Evolutionary conservation across 2,329 filamentous ascomycete genomes (phyloP).

Genomic region (Apiospora rasikravindrae): DNA sequence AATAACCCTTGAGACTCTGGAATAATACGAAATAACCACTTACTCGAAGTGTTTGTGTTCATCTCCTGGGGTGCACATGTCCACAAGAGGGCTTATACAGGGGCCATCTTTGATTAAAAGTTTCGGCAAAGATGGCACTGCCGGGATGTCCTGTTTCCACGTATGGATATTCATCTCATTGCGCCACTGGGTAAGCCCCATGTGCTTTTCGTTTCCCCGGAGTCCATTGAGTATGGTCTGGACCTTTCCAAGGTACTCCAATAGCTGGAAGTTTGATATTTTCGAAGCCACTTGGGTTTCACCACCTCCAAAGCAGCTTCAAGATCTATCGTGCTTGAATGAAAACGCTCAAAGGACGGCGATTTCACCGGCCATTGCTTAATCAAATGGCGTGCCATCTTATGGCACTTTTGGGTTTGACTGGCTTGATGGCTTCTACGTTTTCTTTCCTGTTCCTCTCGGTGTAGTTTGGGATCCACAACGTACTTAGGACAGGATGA

Average conservation of each 20-base stretch:
- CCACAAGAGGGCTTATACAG: background rate
- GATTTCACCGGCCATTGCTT: background rate
- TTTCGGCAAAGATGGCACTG: background rate
- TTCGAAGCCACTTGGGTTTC: background rate
- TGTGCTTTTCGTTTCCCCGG: background rate
- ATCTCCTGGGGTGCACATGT: background rate
- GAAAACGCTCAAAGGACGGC: background rate
- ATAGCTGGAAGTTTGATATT: background rate
- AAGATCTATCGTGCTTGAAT: background rate
- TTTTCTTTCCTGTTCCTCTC: background rate
- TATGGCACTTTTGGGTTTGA: background rate
- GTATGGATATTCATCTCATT: background rate
- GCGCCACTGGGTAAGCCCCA: background rate
- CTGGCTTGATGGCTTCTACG: background rate
- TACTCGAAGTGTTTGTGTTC: background rate
- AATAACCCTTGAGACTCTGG: too few species aligned
- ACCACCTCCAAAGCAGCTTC: background rate
- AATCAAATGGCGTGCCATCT: background rate
- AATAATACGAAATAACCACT: too few species aligned
- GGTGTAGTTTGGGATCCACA: background rate
- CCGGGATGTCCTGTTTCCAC: background rate
- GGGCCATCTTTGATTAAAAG: background rate
- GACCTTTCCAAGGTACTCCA: background rate
- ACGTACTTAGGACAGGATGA: background rate
- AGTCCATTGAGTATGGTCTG: background rate